Percentiles rank a stretch among this genome's conserved stretches.
Evolutionary conservation across 164 flowering plant genomes (phyloP).

Genomic region (Nymphaea thermarum): DNA sequence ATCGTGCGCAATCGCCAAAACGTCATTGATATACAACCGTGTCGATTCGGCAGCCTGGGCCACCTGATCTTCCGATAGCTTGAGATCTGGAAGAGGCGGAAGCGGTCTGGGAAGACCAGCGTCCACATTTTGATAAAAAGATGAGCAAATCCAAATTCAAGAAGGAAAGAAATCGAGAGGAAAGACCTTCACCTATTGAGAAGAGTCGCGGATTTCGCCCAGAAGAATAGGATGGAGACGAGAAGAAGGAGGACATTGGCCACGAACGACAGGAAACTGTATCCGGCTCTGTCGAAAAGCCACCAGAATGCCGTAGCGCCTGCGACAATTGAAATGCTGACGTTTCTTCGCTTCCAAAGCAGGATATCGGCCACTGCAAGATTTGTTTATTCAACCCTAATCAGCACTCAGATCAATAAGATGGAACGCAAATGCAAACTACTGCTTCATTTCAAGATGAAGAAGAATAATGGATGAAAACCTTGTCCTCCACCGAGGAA

Average conservation of each 20-base stretch:
- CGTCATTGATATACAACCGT: slow-evolving; percentile 38
- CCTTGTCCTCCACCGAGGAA: background rate
- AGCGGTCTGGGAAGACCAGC: slow-evolving; percentile 43
- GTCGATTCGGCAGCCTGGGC: slow-evolving; percentile 30
- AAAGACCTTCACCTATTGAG: slow-evolving; percentile 46
- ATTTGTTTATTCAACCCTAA: background rate
- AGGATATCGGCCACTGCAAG: slow-evolving; percentile 70
- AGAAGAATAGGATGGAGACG: slow-evolving; percentile 54
- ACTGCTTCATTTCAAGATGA: background rate
- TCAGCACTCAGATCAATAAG: background rate
- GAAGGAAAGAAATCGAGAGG: background rate
- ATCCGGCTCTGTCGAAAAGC: slow-evolving; percentile 62
- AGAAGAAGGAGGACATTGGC: slow-evolving; percentile 58
- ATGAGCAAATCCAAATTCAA: background rate
- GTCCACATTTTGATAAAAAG: too few species aligned
- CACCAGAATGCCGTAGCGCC: slow-evolving; percentile 48
- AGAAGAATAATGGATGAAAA: background rate
- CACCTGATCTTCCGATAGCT: slow-evolving; percentile 52
- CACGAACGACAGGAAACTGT: slow-evolving; percentile 37
- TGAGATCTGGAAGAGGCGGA: slow-evolving; percentile 81
- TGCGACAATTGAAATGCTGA: slow-evolving; percentile 23
- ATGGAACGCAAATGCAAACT: background rate
- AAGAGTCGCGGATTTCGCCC: slow-evolving; percentile 82
- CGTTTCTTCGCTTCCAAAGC: slow-evolving; percentile 49
- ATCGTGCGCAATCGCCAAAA: slow-evolving; percentile 43